Evolutionary conservation across 2,329 filamentous ascomycete species (phyloP), one percentile per base, ranked within the genome.

Genomic region (Fusarium sp.): DNA sequence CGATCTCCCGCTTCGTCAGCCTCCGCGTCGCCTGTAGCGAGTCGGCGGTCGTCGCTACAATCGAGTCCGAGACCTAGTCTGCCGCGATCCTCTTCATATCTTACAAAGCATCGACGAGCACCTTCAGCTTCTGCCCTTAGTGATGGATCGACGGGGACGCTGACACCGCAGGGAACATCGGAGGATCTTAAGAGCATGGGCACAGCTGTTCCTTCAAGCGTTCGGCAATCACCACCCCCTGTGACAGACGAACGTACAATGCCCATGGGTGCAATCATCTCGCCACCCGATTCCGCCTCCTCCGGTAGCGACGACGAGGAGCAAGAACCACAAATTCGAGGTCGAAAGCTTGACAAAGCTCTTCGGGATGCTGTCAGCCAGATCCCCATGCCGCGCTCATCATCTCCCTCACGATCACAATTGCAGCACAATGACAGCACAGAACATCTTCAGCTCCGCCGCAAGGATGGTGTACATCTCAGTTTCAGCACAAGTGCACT

Each of bases 271-370:
- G 94, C 93, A 70, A 89, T 97, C 74, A 93, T 97, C 64, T 98
- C 95, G 1, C 95, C 95, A 38, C 95, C 95, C 13, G 95, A 98
- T 76, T 97, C 95, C 37, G 87, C 88, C 10, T 88, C 89, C 41
- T 92, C 91, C 73, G 95, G 91, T 30, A 94, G 95, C 80, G 95
- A 97, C 79, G 94, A 97, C 74, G 94, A 97, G 77, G 94, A 97
- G 77, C 90, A 89, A 74, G 82, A 75, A 27, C 80, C 79, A 4
- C 80, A 85, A 55, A 77, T 83, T 9, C 82, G 85, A 7, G 85
- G 83, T n/a, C 83, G 86, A 52, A 81, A 84, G 54, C 81, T 86
- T 14, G 84, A 86, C 64, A 87, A 85, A 78, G 92, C 95, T 78
- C 85, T 98, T 54, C 90, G 97, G 80, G 91, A 93, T 44, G 95